Percentiles rank a stretch among this genome's conserved stretches.
These are phyloP conservation scores for Arctium lappa DNA, from an alignment of 129 eudicot species.

Conservation along the genomic window DNA sequence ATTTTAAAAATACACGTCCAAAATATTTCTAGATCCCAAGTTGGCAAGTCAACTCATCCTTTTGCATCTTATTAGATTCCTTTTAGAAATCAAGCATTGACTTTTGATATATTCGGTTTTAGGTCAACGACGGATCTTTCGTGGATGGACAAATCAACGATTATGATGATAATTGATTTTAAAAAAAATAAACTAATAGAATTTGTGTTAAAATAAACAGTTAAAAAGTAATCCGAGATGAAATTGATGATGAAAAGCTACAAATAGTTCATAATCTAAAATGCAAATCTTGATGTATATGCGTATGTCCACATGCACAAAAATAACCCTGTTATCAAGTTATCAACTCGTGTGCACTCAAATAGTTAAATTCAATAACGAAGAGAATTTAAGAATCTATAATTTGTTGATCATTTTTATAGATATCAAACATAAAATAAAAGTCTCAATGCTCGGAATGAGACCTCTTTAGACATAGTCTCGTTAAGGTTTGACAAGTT, in stretches of 20 bases:
- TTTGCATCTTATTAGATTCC: not conserved
- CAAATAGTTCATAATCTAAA: not conserved
- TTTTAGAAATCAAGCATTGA: not conserved
- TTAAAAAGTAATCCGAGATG: not conserved
- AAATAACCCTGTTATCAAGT: too few species aligned
- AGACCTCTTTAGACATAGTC: not conserved
- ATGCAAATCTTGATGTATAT: too few species aligned
- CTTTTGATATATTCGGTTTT: not conserved
- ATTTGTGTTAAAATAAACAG: not conserved
- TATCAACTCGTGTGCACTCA: not conserved
- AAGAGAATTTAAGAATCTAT: not conserved
- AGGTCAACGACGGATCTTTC: not conserved
- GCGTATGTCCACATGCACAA: not conserved
- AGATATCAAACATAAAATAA: not conserved
- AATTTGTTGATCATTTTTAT: not conserved
- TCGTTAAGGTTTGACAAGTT: not conserved
- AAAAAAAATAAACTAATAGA: not conserved
- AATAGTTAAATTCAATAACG: not conserved
- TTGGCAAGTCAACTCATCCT: not conserved
- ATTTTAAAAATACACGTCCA: not conserved
- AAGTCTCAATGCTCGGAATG: not conserved
- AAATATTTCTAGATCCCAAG: not conserved
- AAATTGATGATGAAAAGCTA: not conserved
- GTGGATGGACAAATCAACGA: not conserved
- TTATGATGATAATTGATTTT: not conserved